Percentiles rank a stretch among this genome's conserved stretches.
Evolutionary conservation across 2,329 filamentous ascomycete species (phyloP).

Genomic region (Hypoxylon sp.): DNA sequence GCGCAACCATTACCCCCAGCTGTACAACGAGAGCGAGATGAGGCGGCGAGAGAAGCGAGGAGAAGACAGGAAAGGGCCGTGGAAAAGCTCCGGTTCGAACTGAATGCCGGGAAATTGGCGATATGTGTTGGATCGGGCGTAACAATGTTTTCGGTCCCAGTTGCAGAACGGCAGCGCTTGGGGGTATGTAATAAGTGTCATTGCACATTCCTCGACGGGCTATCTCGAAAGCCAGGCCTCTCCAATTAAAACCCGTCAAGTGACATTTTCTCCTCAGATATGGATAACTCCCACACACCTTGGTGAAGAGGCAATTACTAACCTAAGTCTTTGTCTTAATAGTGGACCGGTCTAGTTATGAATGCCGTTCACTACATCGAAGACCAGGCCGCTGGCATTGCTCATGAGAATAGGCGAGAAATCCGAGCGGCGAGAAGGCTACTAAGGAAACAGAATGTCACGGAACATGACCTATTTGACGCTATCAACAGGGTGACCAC

Average conservation of each 20-base stretch:
- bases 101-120: conserved; percentile 25
- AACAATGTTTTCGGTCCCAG: conserved; percentile 30
- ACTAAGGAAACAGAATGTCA: background rate
- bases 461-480: conserved; percentile 1
- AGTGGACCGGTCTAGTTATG: conserved; percentile 34
- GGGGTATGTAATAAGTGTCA: conserved; percentile 13
- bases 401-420: background rate
- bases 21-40: background rate
- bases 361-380: conserved; percentile 37
- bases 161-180: conserved; percentile 24
- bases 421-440: conserved; percentile 9
- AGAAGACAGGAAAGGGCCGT: conserved; percentile 28
- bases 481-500: conserved; percentile 9
- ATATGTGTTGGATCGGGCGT: conserved; percentile 42
- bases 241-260: background rate
- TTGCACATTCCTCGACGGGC: background rate
- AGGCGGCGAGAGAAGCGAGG: conserved; percentile 7
- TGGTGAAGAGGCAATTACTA: background rate
- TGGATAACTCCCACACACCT: background rate
- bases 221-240: background rate
- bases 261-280: background rate
- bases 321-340: background rate
- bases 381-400: conserved; percentile 21
- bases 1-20: background rate
- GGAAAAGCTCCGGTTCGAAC: conserved; percentile 13